phyloP scores from a whole-genome alignment of 2,329 filamentous ascomycete species.

The Pseudocercospora musae region DNA sequence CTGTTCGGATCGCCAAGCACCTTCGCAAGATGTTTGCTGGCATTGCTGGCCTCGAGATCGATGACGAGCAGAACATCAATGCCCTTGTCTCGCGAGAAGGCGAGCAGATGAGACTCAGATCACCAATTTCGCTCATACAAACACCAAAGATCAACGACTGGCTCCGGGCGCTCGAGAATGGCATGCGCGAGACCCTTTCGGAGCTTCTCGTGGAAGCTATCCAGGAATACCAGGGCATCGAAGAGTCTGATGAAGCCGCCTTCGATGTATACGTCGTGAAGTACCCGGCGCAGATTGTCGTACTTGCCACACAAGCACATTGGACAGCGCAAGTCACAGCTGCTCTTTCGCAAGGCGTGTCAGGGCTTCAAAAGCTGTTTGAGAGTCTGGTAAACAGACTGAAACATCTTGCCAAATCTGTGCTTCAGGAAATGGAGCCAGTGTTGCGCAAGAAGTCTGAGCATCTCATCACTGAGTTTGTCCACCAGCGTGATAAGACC shows the following conservation, averaged over 20 bases:
- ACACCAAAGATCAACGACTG: conserved; percentile 98
- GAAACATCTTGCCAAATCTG: conserved; percentile 78
- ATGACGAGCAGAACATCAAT: conserved; percentile 83
- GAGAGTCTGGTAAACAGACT: conserved; percentile 83
- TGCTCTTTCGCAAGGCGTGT: conserved; percentile 68
- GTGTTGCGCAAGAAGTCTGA: conserved; percentile 95
- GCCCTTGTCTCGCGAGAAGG: conserved; percentile 95
- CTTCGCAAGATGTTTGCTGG: conserved; percentile 99
- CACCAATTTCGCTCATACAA: conserved; percentile 86
- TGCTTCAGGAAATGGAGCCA: conserved; percentile 82
- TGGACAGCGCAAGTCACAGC: conserved; percentile 88
- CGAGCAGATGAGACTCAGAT: conserved; percentile 81
- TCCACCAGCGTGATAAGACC: conserved; percentile 93
- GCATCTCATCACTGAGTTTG: conserved; percentile 96
- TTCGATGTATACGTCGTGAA: conserved; percentile 77
- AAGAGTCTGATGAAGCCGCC: conserved; percentile 64
- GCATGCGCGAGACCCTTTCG: conserved; percentile 91
- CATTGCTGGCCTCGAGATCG: conserved; percentile 82
- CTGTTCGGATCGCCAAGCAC: conserved; percentile 92
- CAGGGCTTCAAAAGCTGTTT: conserved; percentile 66
- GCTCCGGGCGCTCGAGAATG: conserved; percentile 86
- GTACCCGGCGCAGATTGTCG: conserved; percentile 92
- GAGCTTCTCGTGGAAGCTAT: conserved; percentile 86
- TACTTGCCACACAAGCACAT: conserved; percentile 86
- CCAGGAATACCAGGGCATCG: conserved; percentile 69